These are phyloP conservation scores for Globisporangium canariense DNA, from an alignment of 352 stramenopile genomes.

Conservation along the genomic window DNA sequence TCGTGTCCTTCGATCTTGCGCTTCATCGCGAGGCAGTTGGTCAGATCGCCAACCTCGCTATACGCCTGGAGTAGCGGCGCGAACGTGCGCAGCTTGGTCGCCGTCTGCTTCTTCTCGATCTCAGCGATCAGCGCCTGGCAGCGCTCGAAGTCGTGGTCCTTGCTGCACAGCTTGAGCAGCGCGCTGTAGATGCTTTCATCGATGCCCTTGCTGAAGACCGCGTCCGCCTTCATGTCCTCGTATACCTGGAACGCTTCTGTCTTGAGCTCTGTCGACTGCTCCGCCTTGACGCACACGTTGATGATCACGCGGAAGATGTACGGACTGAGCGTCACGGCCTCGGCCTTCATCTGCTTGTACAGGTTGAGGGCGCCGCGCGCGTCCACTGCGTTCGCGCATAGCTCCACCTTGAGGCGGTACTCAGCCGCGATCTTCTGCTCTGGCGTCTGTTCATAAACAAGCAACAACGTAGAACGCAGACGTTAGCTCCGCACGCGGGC, in stretches of 20 bases:
- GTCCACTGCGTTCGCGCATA: slow-evolving; percentile 39
- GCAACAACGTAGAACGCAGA: neutral
- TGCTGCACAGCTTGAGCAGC: slow-evolving; percentile 72
- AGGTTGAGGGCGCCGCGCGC: slow-evolving; percentile 36
- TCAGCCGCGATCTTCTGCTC: slow-evolving; percentile 34
- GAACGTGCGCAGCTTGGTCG: slow-evolving; percentile 73
- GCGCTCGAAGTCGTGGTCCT: slow-evolving; percentile 49
- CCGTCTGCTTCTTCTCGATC: slow-evolving; percentile 43
- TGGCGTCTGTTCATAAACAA: slow-evolving; percentile 27
- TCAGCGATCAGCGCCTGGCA: slow-evolving; percentile 47
- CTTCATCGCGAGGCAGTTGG: slow-evolving; percentile 55
- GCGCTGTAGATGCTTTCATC: slow-evolving; percentile 73
- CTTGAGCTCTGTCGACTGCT: slow-evolving; percentile 30
- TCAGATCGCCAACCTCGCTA: slow-evolving; percentile 44
- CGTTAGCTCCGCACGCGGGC: neutral
- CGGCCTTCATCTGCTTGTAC: slow-evolving; percentile 50
- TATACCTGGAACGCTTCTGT: slow-evolving; percentile 50
- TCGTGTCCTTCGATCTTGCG: slow-evolving; percentile 38
- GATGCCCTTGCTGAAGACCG: slow-evolving; percentile 22
- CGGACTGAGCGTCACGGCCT: slow-evolving; percentile 23
- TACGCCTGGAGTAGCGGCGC: slow-evolving; percentile 62
- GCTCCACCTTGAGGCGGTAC: slow-evolving; percentile 41
- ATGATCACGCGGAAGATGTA: slow-evolving; percentile 67
- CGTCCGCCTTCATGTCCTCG: slow-evolving; percentile 59
- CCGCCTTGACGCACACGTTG: slow-evolving; percentile 53